These are phyloP conservation scores for Sporothrix euskadiensis DNA, from an alignment of 2,329 filamentous ascomycete genomes.

Conservation along the genomic window DNA sequence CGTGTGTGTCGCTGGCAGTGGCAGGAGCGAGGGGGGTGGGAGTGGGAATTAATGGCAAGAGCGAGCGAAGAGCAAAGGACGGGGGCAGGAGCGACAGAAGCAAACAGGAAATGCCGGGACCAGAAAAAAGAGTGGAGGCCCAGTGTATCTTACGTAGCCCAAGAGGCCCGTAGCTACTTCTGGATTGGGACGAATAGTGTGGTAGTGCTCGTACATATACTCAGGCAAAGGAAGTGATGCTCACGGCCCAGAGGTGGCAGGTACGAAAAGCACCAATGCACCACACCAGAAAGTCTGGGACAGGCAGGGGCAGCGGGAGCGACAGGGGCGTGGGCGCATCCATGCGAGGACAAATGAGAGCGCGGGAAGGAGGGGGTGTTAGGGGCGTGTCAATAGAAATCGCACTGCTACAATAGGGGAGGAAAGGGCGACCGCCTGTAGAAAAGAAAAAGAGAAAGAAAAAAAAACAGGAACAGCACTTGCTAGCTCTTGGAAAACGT, in stretches of 20 bases:
- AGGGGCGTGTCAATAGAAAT: slow-evolving; percentile 17
- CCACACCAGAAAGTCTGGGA: neutral
- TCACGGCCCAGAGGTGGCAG: neutral
- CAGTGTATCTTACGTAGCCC: neutral
- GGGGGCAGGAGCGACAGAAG: neutral
- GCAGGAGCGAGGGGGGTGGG: slow-evolving; percentile 19
- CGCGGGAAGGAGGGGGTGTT: slow-evolving; percentile 9
- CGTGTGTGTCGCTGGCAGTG: slow-evolving; percentile 2
- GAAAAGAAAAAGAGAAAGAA: neutral
- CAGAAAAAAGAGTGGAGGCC: slow-evolving; percentile 14
- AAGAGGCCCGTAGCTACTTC: slow-evolving; percentile 14
- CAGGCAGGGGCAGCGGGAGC: slow-evolving; percentile 1
- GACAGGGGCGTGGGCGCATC: slow-evolving; percentile 21
- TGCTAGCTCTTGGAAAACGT: neutral
- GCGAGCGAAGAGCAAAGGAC: neutral
- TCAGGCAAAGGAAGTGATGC: slow-evolving; percentile 3
- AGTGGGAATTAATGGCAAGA: neutral
- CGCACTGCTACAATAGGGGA: neutral
- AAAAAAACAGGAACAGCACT: neutral
- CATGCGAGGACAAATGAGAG: slow-evolving; percentile 22
- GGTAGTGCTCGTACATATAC: slow-evolving; percentile 9
- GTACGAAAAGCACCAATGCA: neutral
- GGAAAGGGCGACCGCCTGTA: slow-evolving; percentile 5
- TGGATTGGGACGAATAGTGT: slow-evolving; percentile 8
- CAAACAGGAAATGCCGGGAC: slow-evolving; percentile 17